Conservation (phyloP, 164 flowering plant species). For the Umbellularia californica region DNA sequence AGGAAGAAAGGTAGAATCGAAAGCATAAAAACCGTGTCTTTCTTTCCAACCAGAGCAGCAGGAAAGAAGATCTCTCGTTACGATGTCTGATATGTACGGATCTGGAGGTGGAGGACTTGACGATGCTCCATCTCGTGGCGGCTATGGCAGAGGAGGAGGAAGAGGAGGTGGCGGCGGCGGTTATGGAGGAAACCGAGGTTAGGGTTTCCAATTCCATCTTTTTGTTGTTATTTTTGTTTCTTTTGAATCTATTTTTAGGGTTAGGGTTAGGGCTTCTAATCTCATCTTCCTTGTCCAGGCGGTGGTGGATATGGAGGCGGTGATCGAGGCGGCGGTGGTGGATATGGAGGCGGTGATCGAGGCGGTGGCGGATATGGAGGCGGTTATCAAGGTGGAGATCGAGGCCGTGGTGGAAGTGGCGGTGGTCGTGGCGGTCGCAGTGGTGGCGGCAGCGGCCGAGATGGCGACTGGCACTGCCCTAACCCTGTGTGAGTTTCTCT, state of each 20-base stretch:
- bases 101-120: constrained; percentile 42
- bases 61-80: background rate
- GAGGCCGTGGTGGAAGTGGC: constrained; percentile 44
- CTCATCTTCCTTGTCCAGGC: constrained; percentile 4
- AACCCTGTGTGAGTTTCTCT: constrained; percentile 43
- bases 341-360: constrained; percentile 46
- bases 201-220: background rate
- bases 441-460: constrained; percentile 70
- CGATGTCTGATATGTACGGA: constrained; percentile 54
- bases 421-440: constrained; percentile 30
- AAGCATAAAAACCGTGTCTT: no score
- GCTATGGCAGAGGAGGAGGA: constrained; percentile 17
- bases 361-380: constrained; percentile 35
- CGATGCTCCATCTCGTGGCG: constrained; percentile 25
- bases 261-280: background rate
- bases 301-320: constrained; percentile 18
- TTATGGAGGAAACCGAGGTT: constrained; percentile 47
- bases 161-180: constrained; percentile 26
- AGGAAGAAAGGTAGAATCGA: background rate
- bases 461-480: constrained; percentile 93
- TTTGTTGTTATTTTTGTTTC: no score
- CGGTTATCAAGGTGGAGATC: constrained; percentile 47
- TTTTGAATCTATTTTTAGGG: background rate
- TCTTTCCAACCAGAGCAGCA: no score
- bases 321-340: constrained; percentile 5